These are phyloP conservation scores for Backusella parvicylindrica DNA, from an alignment of 192 early-diverging fungal species.

Conservation along the genomic window DNA sequence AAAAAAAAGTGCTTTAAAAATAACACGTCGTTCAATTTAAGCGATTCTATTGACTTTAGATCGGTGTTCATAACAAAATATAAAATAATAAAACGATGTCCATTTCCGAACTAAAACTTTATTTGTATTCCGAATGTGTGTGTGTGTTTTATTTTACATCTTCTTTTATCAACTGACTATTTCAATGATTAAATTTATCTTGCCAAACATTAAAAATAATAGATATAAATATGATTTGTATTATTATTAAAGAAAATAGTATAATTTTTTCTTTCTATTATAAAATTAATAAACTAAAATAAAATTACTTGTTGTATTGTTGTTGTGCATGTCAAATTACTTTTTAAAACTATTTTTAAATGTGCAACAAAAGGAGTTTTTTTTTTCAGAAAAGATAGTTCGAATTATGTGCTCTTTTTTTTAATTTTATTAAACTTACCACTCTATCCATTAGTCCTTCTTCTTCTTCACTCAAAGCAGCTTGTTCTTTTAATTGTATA, in stretches of 20 bases:
- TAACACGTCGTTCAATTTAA: neutral
- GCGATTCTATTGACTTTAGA: neutral
- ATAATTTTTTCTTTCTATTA: neutral
- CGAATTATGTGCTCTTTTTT: neutral
- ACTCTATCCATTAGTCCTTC: neutral
- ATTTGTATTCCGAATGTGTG: neutral
- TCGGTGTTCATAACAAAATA: slow-evolving; percentile 3
- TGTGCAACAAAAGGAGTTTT: neutral
- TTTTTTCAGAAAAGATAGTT: neutral
- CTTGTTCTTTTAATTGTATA: neutral
- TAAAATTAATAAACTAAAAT: neutral
- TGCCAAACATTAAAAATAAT: neutral
- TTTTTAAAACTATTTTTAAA: slow-evolving; percentile 2
- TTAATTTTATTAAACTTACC: neutral
- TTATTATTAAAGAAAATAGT: neutral
- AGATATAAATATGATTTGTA: neutral
- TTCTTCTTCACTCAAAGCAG: neutral
- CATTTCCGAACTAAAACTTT: neutral
- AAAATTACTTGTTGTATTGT: neutral
- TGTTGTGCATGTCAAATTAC: neutral
- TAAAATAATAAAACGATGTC: neutral
- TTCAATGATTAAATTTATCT: neutral
- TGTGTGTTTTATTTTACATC: too few species aligned
- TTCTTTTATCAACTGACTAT: neutral
- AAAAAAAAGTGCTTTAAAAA: neutral